Evolutionary conservation across 768 basidiomycete species (phyloP), one percentile per base, ranked within the genome.

Genomic region (Asterophora lycoperdoides): DNA sequence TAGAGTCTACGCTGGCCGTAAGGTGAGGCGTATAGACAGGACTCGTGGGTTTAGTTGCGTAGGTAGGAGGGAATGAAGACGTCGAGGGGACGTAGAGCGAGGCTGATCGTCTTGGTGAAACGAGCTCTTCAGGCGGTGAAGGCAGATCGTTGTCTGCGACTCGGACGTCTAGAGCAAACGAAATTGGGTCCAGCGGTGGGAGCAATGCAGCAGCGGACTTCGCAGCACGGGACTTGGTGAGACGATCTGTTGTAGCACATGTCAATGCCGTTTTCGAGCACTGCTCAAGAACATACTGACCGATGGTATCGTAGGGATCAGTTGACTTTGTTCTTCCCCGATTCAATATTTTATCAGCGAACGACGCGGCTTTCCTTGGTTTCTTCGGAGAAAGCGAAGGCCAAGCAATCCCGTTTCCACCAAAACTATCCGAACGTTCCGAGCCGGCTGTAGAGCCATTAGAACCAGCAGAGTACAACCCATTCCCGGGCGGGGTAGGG

Each of bases 261-360:
- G 17, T 38, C 23, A 46, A 30, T 41, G 34, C 15, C 8, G 9
- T 18, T 4, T 1, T 4, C 10, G 30, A 8, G n/a, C 33, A n/a
- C 15, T 3, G 10, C 9, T 9, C 23, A n/a, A 32, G 5, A 3
- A 34, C 6, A 28, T 13, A 70, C 76, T 36, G 46, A 79, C 80
- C 72, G 57, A 69, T 65, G 40, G 67, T 63, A 28, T 70, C 69
- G 26, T 65, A 54, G 18, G 65, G 52, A 53, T 51, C 68, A 49
- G 65, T 74, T 15, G 79, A 81, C 56, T 71, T 80, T 32, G 80
- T 80, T 56, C 81, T 71, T 26, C 67, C 68, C 33, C 83, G 63
- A 43, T 72, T 69, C 62, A 75, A 83, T 53, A 84, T 72, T 61
- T 76, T 81, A 48, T 77, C 82, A 17, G 82, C 78, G 61, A 84